Evolutionary conservation across 345 rosid species (phyloP), one percentile per base, ranked within the genome.

Genomic region (Gossypium thurberi): DNA sequence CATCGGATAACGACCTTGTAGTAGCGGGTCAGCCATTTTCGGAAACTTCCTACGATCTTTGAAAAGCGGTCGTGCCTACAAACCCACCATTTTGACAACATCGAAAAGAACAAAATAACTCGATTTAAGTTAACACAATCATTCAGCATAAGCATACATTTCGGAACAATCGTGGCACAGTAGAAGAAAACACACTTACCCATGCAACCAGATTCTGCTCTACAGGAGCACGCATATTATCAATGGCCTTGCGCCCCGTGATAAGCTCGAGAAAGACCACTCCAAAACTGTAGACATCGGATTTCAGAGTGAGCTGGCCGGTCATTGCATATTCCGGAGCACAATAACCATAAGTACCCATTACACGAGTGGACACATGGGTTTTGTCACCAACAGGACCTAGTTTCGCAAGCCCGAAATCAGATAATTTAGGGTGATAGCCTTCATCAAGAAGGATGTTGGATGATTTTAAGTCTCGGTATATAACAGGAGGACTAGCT

Each of bases 331-430:
- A 94, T 75, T 94, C 97, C 0, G 98, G 98, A 40, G 40, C 40
- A 33, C 40, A 33, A 33, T 33, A 33, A 33, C 40, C 40, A 33
- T 33, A 33, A 33, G 40, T 94, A 7, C 98, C 98, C 98, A 89
- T 94, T 66, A 94, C 98, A 58, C 98, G 93, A 6, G 98, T 91
- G 8, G 97, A 94, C 78, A 94, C 98, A 58, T 92, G 98, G 69
- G 95, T 89, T 80, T 94, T 90, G 78, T 94, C 98, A 21, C 98
- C 98, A 48, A 92, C 97, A 44, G 98, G 98, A 10, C 98, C 98
- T 46, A 94, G 78, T 77, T 92, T 94, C 46, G 98, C 98, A 64
- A 94, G 87, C 63, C 98, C 98, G 2, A 94, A 94, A 83, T 94
- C 98, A 1, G 98, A 94, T 77, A 94, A 72, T 83, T 94, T 92